Evolutionary conservation across 257 asterid genomes (phyloP), one percentile per base, ranked within the genome.

Genomic region (Jacaranda copaia): DNA sequence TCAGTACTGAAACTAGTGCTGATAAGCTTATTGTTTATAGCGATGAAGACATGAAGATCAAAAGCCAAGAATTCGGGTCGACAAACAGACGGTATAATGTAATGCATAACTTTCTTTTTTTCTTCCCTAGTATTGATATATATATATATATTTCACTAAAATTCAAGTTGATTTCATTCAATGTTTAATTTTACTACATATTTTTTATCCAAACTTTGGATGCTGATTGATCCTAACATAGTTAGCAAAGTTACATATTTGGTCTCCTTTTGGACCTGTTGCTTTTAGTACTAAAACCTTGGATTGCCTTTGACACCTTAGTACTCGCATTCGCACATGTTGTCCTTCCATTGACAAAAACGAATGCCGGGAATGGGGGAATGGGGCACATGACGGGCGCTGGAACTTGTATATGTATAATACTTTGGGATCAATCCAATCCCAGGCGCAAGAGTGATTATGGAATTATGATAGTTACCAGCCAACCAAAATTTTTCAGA

Each of bases 1-100:
- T 18, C 58, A 70, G 69, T 13, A 60, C 8, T 4, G 73, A 8
- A 4, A 42, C 8, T 40, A 75, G 60, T 55, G 16, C 49, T 43
- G 81, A 43, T 16, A 62, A 60, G 49, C 56, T 58, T 0, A 25
- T 2, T 39, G 76, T 15, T 59, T 16, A 9, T 60, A 5, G 43
- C 15, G 76, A 78, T 46, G 85, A 83, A 39, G 79, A 76, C 38
- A 75, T 62, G 86, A 75, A 63, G 85, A 63, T 86, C 76, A 53
- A 60, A 66, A 68, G 5, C 51, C 85, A 76, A 52, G 81, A 82
- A 51, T 74, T 81, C 72, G 88, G 83, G 59, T 72, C 88, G 60
- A 82, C 84, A 42, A 85, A 90, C 77, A 81, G 93, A 83, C 95
- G 92, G 89, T 88, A 90, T 82, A 92, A 92, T 89, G 98, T 92